Conservation (phyloP, 768 basidiomycete genomes). For the Pilatotrama ljubarskyi region DNA sequence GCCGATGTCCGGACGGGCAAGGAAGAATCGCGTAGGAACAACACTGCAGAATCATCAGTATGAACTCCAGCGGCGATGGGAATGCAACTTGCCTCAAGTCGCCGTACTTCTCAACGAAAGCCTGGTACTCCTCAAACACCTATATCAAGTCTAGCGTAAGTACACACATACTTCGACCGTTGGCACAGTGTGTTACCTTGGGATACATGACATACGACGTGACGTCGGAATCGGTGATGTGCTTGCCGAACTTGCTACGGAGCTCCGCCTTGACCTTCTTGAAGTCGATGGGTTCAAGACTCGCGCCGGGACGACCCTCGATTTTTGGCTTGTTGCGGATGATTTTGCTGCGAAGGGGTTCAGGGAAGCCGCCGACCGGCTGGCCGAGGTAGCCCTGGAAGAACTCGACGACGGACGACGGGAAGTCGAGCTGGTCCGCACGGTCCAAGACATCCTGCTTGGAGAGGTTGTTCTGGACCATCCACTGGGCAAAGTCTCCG, state of each 20-base stretch:
- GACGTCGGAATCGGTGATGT: conserved; percentile 92
- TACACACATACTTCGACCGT: background rate
- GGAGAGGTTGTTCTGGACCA: conserved; percentile 91
- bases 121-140: conserved; percentile 97
- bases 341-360: conserved; percentile 86
- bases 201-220: conserved; percentile 98
- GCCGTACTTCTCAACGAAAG: conserved; percentile 94
- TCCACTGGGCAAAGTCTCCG: conserved; percentile 99
- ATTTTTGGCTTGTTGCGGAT: conserved; percentile 94
- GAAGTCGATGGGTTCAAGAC: conserved; percentile 89
- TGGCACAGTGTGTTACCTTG: conserved; percentile 54
- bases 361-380: conserved; percentile 98
- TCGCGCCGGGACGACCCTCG: conserved; percentile 88
- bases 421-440: conserved; percentile 94
- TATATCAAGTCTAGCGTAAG: conserved; percentile 28
- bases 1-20: conserved; percentile 85
- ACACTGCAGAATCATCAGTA: conserved; percentile 52
- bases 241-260: conserved; percentile 91
- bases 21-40: conserved; percentile 95
- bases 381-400: conserved; percentile 99
- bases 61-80: background rate
- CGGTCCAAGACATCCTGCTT: conserved; percentile 84
- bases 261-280: conserved; percentile 94
- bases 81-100: conserved; percentile 76
- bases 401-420: conserved; percentile 95